Base-by-base conservation (phyloP, 805 yeast species). In the Metschnikowia rubicola region DNA sequence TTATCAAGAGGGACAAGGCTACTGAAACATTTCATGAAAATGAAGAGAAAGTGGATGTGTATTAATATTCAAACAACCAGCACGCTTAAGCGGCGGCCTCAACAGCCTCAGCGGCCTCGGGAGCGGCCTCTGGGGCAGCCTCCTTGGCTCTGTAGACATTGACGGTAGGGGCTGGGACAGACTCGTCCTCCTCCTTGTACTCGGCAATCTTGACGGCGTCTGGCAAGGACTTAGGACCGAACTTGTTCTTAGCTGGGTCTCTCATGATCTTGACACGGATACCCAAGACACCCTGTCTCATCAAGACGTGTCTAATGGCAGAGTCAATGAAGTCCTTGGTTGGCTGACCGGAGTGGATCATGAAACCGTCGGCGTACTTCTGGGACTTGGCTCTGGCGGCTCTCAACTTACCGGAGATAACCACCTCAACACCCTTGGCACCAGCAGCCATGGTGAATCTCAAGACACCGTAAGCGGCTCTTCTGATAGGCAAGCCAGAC, bases 321-420 rank as follows among this genome's bases (percentile, higher is more conserved):
- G 84, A 79, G 79, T 94, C 99, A 73, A 94, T 94, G 86, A 94
- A 94, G 74, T 94, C 99, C 65, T 81, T 84, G 76, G 92, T 94
- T 80, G 99, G 99, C 83, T 94, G 99, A 88, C 99, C 99, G 70
- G 97, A 90, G 94, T 94, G 99, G 84, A 94, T 94, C 94, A 94
- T 88, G 96, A 94, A 94, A 84, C 99, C 99, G 75, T 92, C 98
- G 74, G 94, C 86, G 86, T 92, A 94, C 81, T 94, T 94, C 96
- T 94, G 96, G 70, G 97, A 85, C 88, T 94, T 94, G 70, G 99
- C 99, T 84, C 99, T 90, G 70, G 98, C 99, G 79, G 97, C 99
- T 83, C 97, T 89, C 76, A 95, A 86, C 82, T 94, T 94, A 86
- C 99, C 99, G 65, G 97, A 90, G 72, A 94, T 88, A 67, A 94